Conservation (phyloP, 345 rosid species). For the Eucalyptus globulus region DNA sequence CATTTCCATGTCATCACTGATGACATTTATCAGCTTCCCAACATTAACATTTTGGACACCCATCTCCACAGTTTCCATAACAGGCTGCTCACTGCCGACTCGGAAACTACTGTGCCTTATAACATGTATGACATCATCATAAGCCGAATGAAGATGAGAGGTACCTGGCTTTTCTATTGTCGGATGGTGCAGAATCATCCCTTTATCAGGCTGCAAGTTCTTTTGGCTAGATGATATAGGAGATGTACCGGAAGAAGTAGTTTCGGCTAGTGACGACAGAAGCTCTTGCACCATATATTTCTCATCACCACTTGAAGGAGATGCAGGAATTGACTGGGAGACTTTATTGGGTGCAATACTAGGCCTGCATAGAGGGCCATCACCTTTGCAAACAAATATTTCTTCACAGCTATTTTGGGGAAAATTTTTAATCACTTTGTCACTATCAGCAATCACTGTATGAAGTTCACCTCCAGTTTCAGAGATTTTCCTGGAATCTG, state of each 20-base stretch:
- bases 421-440: slow-evolving; percentile 5
- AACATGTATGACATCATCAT: slow-evolving; percentile 83
- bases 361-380: slow-evolving; percentile 11
- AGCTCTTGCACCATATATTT: slow-evolving; percentile 63
- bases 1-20: slow-evolving; percentile 59
- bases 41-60: slow-evolving; percentile 70
- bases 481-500: slow-evolving; percentile 15
- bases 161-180: slow-evolving; percentile 21
- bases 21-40: slow-evolving; percentile 67
- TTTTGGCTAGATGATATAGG: slow-evolving; percentile 16
- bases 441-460: slow-evolving; percentile 1
- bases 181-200: slow-evolving; percentile 15
- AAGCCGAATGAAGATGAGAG: slow-evolving; percentile 45
- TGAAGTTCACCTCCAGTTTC: slow-evolving; percentile 12
- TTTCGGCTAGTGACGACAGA: slow-evolving; percentile 33
- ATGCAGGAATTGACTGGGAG: slow-evolving; percentile 13
- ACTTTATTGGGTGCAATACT: slow-evolving; percentile 11
- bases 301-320: slow-evolving; percentile 39
- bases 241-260: slow-evolving; percentile 18
- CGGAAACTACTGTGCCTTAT: slow-evolving; percentile 81
- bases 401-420: slow-evolving; percentile 21
- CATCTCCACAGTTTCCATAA: slow-evolving; percentile 67
- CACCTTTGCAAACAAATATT: slow-evolving; percentile 4
- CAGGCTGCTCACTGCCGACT: slow-evolving; percentile 81
- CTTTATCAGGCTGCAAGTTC: slow-evolving; percentile 30